Conservation (phyloP, 2,329 filamentous ascomycete genomes). For the Neonectria sp. region DNA sequence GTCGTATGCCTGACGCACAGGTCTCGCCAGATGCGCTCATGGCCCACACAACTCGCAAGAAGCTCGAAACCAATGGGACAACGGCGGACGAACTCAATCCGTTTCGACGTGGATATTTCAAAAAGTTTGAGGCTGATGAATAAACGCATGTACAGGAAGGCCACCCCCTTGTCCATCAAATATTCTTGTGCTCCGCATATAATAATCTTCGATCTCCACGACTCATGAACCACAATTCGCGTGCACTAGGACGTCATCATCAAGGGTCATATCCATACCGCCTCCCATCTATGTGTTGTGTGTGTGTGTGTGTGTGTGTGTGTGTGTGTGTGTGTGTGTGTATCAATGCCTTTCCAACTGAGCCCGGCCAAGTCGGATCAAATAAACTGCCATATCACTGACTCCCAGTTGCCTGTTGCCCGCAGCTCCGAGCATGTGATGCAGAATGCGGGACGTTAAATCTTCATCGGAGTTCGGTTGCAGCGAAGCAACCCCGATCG, state of each 20-base stretch:
- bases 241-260: conserved; percentile 37
- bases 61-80: conserved; percentile 56
- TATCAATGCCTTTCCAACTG: conserved; percentile 33
- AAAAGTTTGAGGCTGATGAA: conserved; percentile 62
- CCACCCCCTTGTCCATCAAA: conserved; percentile 43
- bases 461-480: conserved; percentile 81
- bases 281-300: conserved; percentile 44
- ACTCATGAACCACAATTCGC: conserved; percentile 33
- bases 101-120: conserved; percentile 73
- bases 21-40: conserved; percentile 63
- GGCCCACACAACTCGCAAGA: conserved; percentile 50
- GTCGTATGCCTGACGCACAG: conserved; percentile 74
- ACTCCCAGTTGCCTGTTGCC: conserved; percentile 18
- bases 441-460: not conserved
- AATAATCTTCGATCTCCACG: conserved; percentile 35
- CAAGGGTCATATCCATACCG: conserved; percentile 36
- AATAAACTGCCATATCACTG: conserved; percentile 22
- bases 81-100: conserved; percentile 74
- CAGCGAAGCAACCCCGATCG: conserved; percentile 85
- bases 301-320: conserved; percentile 20
- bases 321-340: conserved; percentile 25
- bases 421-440: conserved; percentile 4
- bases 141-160: conserved; percentile 43
- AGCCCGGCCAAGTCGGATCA: conserved; percentile 27
- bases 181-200: conserved; percentile 41